Evolutionary conservation across 2,329 filamentous ascomycete species (phyloP).

Genomic region (Stagonosporopsis cucurbitacearum): DNA sequence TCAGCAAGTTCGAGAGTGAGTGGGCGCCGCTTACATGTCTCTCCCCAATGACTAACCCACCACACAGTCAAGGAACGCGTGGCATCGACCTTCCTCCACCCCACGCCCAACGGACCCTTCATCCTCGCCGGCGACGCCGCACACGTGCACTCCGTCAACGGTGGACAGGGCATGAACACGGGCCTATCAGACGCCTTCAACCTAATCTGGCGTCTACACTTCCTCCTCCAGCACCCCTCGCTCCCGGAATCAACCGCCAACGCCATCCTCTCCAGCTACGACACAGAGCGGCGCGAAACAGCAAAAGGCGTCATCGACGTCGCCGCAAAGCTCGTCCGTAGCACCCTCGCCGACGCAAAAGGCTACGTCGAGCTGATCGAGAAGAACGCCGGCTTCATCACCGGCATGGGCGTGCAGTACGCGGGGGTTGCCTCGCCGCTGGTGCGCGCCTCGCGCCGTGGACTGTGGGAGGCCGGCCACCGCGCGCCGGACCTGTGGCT

Average conservation of each 20-base stretch:
- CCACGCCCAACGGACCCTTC: conserved; percentile 19
- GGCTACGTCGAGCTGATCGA: conserved; percentile 58
- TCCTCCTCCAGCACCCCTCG: background rate
- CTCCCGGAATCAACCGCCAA: background rate
- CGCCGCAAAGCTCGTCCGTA: conserved; percentile 55
- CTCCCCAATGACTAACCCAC: too few species aligned
- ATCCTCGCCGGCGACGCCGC: conserved; percentile 30
- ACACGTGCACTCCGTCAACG: conserved; percentile 32
- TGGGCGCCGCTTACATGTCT: background rate
- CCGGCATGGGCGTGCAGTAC: conserved; percentile 57
- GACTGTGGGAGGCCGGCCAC: conserved; percentile 44
- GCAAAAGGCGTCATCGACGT: conserved; percentile 57
- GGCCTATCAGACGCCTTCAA: conserved; percentile 27
- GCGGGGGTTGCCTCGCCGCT: conserved; percentile 45
- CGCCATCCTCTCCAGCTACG: conserved; percentile 51
- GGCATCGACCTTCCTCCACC: conserved; percentile 22
- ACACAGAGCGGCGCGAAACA: conserved; percentile 53
- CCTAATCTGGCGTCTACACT: conserved; percentile 26
- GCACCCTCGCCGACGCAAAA: conserved; percentile 54
- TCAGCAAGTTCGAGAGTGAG: conserved; percentile 58
- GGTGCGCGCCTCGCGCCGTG: conserved; percentile 41
- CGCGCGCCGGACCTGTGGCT: conserved; percentile 31
- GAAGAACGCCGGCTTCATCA: conserved; percentile 58
- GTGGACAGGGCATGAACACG: conserved; percentile 33
- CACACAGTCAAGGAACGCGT: conserved; percentile 28